Conservation (phyloP, 768 basidiomycete species). For the Russula sp. region DNA sequence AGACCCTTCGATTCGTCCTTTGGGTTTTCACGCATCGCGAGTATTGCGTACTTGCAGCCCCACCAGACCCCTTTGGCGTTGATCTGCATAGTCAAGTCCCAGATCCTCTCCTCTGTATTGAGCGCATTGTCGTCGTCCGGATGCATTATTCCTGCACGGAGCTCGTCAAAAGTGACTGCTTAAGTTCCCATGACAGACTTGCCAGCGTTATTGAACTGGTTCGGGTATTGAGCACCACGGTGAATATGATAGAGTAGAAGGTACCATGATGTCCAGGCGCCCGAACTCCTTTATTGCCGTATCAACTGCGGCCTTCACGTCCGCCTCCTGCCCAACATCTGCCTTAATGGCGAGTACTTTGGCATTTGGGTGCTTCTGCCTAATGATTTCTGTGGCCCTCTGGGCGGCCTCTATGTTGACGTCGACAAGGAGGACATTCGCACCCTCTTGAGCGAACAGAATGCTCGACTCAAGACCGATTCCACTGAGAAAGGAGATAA, state of each 20-base stretch:
- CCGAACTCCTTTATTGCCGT: constrained; percentile 78
- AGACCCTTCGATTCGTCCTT: constrained; percentile 76
- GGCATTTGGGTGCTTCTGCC: constrained; percentile 58
- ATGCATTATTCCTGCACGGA: constrained; percentile 86
- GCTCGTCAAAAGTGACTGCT: not conserved
- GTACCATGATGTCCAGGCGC: constrained; percentile 90
- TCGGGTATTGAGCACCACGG: not conserved
- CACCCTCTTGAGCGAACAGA: constrained; percentile 91
- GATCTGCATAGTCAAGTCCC: constrained; percentile 89
- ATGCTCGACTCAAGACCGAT: constrained; percentile 96
- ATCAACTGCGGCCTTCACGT: constrained; percentile 78
- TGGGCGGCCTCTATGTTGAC: constrained; percentile 73
- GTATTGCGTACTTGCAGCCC: constrained; percentile 96
- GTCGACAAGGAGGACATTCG: constrained; percentile 84
- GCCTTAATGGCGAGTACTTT: constrained; percentile 63
- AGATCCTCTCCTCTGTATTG: constrained; percentile 94
- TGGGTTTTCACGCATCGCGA: constrained; percentile 92
- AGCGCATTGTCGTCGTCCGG: constrained; percentile 89
- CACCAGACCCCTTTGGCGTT: constrained; percentile 99
- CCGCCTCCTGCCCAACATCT: constrained; percentile 85
- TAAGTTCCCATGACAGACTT: constrained; percentile 15
- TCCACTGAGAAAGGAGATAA: constrained; percentile 48
- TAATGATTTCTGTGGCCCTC: constrained; percentile 56
- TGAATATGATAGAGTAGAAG: constrained; percentile 20
- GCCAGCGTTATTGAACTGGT: constrained; percentile 91